Base-by-base conservation (phyloP, 495 filamentous ascomycete species). In the Podospora pseudocomata region DNA sequence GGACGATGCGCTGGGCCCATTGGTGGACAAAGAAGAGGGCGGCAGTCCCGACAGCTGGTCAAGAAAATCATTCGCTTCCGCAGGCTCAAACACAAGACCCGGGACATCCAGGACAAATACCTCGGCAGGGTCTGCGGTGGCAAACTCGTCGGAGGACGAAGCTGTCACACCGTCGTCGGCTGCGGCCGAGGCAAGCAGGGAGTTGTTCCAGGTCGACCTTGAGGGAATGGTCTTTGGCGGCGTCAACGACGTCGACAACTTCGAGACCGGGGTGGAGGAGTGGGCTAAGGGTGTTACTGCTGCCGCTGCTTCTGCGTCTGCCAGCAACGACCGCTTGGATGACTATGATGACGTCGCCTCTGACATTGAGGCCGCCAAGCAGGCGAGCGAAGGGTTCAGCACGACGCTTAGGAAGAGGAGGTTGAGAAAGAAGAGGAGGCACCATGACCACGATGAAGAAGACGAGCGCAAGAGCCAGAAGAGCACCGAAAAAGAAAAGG, bases 1-100 rank as follows among this genome's bases (percentile, higher is more conserved):
- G 91, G 89, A 93, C 65, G 88, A 91, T 60, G 91, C 90, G 2
- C 82, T 93, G 3, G 86, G 84, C 34, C 89, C 90, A 3, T 75
- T 93, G 67, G 87, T 85, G 60, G 75, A 78, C 19, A 49, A 13
- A 49, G 39, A 49, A 11, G 15, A 49, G 39, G 39, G 39, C 3
- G 74, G 73, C 62, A 64, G 60, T 3, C 70, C 73, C 28, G 77
- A 78, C 28, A 70, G 69, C n/a, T 84, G 82, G 82, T 81, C 76
- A 15, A 71, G 81, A 15, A 72, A 78, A 49, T 82, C 79, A 5
- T n/a, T 77, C 6, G 65, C 49, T 3, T 71, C 67, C n/a, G 72
- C 65, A 18, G 70, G 73, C 56, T 20, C 55, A 20, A 26, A 19
- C 23, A 64, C 34, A 26, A 72, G 73, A 20, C 70, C 75, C 1